These are phyloP conservation scores for Monilinia vaccinii-corymbosi DNA, from an alignment of 2,329 filamentous ascomycete species.

Conservation along the genomic window DNA sequence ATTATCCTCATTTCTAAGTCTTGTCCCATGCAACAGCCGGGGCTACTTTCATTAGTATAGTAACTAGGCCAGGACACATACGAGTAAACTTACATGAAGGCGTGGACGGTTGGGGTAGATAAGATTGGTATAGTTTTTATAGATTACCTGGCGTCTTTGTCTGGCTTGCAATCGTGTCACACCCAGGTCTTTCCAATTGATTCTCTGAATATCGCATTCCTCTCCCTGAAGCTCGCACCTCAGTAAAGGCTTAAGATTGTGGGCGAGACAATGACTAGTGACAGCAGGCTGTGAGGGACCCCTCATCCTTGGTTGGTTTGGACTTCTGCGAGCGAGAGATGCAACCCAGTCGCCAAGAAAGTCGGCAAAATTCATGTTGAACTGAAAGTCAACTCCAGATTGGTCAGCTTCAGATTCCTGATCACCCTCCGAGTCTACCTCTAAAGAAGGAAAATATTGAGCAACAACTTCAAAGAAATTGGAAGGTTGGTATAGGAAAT, in stretches of 20 bases:
- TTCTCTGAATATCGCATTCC: conserved; percentile 47
- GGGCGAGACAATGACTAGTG: conserved; percentile 13
- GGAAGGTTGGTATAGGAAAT: not conserved
- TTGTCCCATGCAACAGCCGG: conserved; percentile 14
- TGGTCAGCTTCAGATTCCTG: conserved; percentile 23
- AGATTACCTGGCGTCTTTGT: conserved; percentile 38
- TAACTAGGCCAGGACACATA: not conserved
- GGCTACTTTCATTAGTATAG: conserved; percentile 11
- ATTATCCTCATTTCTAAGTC: conserved; percentile 23
- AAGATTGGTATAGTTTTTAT: conserved; percentile 51
- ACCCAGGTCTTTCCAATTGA: conserved; percentile 47
- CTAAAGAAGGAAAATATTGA: conserved; percentile 5
- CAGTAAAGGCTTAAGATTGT: conserved; percentile 29
- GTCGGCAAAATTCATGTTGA: conserved; percentile 41
- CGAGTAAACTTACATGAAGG: conserved; percentile 37
- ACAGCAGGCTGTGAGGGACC: conserved; percentile 18
- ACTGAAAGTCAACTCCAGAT: conserved; percentile 28
- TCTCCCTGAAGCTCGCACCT: conserved; percentile 44
- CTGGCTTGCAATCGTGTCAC: conserved; percentile 43
- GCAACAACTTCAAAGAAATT: too few relatives aligned
- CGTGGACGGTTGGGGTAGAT: conserved; percentile 34
- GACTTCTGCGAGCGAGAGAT: conserved; percentile 2
- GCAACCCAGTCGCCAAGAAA: conserved; percentile 44
- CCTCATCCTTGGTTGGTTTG: conserved; percentile 3
- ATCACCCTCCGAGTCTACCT: conserved; percentile 11